Base-by-base conservation (phyloP, 2,329 filamentous ascomycete genomes). In the Aaosphaeria arxii region DNA sequence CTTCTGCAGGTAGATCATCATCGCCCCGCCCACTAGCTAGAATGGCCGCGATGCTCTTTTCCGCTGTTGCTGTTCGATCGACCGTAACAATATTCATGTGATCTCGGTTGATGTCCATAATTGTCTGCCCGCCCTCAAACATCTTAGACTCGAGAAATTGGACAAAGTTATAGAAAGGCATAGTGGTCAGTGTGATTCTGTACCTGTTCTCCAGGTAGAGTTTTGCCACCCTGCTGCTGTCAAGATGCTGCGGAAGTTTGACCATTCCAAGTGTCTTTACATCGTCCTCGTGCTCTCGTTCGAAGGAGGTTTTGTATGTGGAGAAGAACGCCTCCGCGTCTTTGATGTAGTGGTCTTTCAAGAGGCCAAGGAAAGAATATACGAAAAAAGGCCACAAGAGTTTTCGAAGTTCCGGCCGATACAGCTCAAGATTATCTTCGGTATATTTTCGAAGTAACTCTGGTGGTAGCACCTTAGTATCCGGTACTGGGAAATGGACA, bases 341-440 rank as follows among this genome's bases (percentile, higher is more conserved):
- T 36, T 82, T 81, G 1, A 81, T 74, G 58, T 87, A 91, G 54
- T 84, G 84, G 50, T 89, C 83, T 32, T 78, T 78, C 30, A 95
- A 81, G 47, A 97, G 81, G 48, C 89, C 85, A 29, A 99, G 77
- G 64, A 88, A 96, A 0, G 89, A 94, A 71, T 99, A 95, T 44
- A 97, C 88, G 63, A 96, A 97, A 1, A 95, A 75, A 0, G 94
- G 94, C 91, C 94, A 99, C 11, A 96, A 74, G 4, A 97, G 77
- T 57, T 95, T 91, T 49, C 84, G 81, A 3, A 99, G 78, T 73
- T 99, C 94, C 40, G 92, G 90, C 84, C 91, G 50, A 80, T 97
- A 97, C 30, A 97, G 81, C 55, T 97, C 92, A 28, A 99, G 78
- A 50, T 89, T 91, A 58, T 92, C 91, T 56, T 96, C 91, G 42